Base-by-base conservation (phyloP, 164 flowering plant genomes). In the Brasenia schreberi region DNA sequence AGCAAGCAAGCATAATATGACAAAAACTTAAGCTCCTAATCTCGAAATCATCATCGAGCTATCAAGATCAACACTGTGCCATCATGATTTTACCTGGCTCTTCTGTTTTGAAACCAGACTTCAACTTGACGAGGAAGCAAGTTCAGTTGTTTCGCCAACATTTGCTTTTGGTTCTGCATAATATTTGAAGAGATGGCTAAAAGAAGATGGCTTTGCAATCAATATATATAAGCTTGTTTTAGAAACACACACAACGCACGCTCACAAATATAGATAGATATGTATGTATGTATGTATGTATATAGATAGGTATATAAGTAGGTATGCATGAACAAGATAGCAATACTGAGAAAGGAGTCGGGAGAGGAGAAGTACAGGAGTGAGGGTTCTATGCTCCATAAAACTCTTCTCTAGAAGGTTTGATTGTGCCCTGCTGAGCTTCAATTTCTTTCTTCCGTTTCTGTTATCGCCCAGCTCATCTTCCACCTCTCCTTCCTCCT, bases 91-190 rank as follows among this genome's bases (percentile, higher is more conserved):
- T 67, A 80, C 86, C 86, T 80, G 64, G 86, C 86, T 65, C 86
- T 72, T 70, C 82, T 79, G 70, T 82, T 82, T 52, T 82, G 86
- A 58, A 82, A 82, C 86, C 86, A 82, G 43, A 82, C 86, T 74
- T 82, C 86, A 1, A 82, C 77, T 67, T 82, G 86, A 27, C 86
- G 68, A 7, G 81, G 77, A 62, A 42, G 43, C 59, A 82, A 49
- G 58, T 78, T 74, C 74, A 82, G 68, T 18, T 58, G 18, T 64
- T 69, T 53, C 0, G 83, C 83, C 12, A 80, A 64, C 11, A 75
- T 69, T 53, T 64, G 77, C 65, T 82, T 82, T 66, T 80, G 79
- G 18, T 42, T 45, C 83, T 82, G 73, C 64, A 16, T 49, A 68
- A 45, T 45, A 7, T 7, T 45, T 7, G 53, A 45, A 45, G 53